Conservation (phyloP, 1,284 basidiomycete genomes). For the Xanthoconium separans region DNA sequence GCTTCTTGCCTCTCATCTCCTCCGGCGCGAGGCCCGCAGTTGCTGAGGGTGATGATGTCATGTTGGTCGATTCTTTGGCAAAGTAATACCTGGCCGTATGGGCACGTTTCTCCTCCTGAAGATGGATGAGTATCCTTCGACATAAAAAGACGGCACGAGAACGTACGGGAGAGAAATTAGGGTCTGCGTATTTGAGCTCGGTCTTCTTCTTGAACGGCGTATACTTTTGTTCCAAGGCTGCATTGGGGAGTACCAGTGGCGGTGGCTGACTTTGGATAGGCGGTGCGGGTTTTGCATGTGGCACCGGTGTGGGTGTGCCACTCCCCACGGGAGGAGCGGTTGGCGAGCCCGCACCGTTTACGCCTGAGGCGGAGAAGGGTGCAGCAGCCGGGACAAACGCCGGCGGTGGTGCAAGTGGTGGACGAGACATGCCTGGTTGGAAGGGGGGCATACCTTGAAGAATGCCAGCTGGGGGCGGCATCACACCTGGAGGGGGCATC, state of each 20-base stretch:
- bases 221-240: slow-evolving; percentile 60
- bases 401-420: slow-evolving; percentile 40
- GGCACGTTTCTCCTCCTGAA: slow-evolving; percentile 80
- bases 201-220: slow-evolving; percentile 76
- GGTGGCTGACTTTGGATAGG: slow-evolving; percentile 30
- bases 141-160: neutral
- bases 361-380: slow-evolving; percentile 16
- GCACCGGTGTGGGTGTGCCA: slow-evolving; percentile 22
- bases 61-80: slow-evolving; percentile 40
- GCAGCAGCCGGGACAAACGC: slow-evolving; percentile 36
- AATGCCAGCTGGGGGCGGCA: slow-evolving; percentile 37
- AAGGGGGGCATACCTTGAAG: slow-evolving; percentile 38
- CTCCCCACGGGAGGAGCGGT: slow-evolving; percentile 15
- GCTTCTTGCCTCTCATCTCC: slow-evolving; percentile 71
- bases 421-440: slow-evolving; percentile 38
- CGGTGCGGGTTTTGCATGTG: slow-evolving; percentile 18
- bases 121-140: neutral
- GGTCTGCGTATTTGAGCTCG: slow-evolving; percentile 70
- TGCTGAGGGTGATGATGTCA: slow-evolving; percentile 15
- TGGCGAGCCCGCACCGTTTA: slow-evolving; percentile 21
- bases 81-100: slow-evolving; percentile 72
- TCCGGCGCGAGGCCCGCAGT: slow-evolving; percentile 37
- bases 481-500: slow-evolving; percentile 36
- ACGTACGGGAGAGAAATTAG: slow-evolving; percentile 75
- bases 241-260: slow-evolving; percentile 53